Evolutionary conservation across 2,329 filamentous ascomycete species (phyloP).

Genomic region (Neophaeococcomyces aloes): DNA sequence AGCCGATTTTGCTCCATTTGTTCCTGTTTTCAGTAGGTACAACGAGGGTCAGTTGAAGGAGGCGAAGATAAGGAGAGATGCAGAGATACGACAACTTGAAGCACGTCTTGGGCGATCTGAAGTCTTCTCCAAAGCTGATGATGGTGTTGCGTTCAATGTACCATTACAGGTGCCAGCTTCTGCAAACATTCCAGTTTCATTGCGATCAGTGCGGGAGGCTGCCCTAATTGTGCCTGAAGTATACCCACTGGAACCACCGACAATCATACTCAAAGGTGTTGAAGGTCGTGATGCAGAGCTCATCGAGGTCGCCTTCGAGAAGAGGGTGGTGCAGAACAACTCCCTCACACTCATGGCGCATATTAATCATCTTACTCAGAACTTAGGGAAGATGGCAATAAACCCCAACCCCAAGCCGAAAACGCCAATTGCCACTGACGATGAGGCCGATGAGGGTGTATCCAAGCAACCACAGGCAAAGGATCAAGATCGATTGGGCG

Average conservation of each 20-base stretch:
- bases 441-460: neutral
- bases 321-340: conserved; percentile 46
- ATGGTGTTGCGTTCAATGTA: conserved; percentile 60
- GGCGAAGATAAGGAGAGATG: conserved; percentile 53
- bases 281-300: conserved; percentile 49
- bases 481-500: conserved; percentile 14
- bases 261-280: conserved; percentile 55
- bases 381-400: conserved; percentile 57
- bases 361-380: conserved; percentile 63
- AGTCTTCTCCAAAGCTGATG: conserved; percentile 56
- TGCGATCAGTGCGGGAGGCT: conserved; percentile 53
- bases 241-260: conserved; percentile 61
- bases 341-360: conserved; percentile 60
- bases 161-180: conserved; percentile 57
- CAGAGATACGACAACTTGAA: conserved; percentile 63
- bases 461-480: neutral
- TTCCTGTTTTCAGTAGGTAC: conserved; percentile 10
- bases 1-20: neutral
- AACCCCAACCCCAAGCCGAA: conserved; percentile 32
- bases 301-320: conserved; percentile 55
- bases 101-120: conserved; percentile 59
- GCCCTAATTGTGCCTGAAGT: conserved; percentile 59
- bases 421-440: neutral
- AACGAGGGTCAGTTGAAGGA: conserved; percentile 46
- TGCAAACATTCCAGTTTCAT: conserved; percentile 47